phyloP scores from a whole-genome alignment of 176 grass and related monocot species.

The Juncus inflexus region DNA sequence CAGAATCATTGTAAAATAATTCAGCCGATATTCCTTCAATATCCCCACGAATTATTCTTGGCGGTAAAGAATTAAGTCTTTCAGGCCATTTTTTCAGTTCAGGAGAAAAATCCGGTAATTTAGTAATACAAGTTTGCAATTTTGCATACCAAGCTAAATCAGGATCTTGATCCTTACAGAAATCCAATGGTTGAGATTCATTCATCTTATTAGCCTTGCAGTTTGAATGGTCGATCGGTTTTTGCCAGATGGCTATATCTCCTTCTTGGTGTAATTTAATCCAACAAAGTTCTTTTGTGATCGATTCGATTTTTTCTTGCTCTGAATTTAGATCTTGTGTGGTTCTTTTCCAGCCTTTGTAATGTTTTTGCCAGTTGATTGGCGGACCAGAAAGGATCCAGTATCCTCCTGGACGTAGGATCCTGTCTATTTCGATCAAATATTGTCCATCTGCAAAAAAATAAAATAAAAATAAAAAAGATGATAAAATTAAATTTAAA shows the following conservation, averaged over 20 bases:
- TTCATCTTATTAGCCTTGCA: conserved; percentile 11
- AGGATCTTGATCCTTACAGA: conserved; percentile 31
- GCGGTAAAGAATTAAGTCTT: conserved; percentile 17
- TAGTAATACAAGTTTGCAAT: conserved; percentile 34
- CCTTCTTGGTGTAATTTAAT: conserved; percentile 25
- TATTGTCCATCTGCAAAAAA: no score
- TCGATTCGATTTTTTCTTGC: conserved; percentile 22
- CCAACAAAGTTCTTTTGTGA: conserved; percentile 30
- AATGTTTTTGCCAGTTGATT: conserved; percentile 28
- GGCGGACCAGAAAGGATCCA: conserved; percentile 34
- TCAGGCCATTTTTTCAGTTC: conserved; percentile 34
- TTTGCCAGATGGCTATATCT: conserved; percentile 32
- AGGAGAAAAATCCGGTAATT: conserved; percentile 8
- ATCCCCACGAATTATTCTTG: conserved; percentile 20
- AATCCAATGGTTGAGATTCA: background rate
- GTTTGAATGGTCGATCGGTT: conserved; percentile 27
- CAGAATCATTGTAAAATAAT: conserved; percentile 22
- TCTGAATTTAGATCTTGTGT: conserved; percentile 27
- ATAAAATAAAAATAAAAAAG: no score
- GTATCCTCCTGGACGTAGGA: no score
- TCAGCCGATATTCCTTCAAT: conserved; percentile 16
- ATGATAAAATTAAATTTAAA: no score
- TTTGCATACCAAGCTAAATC: conserved; percentile 38
- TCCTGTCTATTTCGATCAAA: no score
- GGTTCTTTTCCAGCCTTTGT: conserved; percentile 22